Conservation (phyloP, 345 rosid species). For the Dimocarpus longan region DNA sequence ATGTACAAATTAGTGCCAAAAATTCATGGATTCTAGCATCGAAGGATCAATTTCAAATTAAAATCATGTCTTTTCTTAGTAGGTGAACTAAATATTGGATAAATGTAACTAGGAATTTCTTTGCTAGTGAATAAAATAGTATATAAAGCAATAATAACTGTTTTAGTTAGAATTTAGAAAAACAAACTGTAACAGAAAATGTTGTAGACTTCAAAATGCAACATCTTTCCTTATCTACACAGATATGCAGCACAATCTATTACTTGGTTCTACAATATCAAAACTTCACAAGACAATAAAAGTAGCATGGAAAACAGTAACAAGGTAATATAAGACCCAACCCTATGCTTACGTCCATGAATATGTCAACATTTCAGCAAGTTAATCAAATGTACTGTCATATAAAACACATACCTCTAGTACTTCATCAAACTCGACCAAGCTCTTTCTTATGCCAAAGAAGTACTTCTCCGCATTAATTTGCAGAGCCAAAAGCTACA, state of each 20-base stretch:
- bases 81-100: neutral
- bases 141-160: slow-evolving; percentile 1
- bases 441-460: slow-evolving; percentile 88
- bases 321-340: neutral
- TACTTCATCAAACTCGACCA: slow-evolving; percentile 97
- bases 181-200: neutral
- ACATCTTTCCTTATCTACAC: neutral
- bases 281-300: neutral
- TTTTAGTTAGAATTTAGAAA: neutral
- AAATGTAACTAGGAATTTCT: neutral
- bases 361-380: slow-evolving; percentile 4
- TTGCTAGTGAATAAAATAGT: neutral
- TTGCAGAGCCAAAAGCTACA: slow-evolving; percentile 84
- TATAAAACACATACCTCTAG: slow-evolving; percentile 60
- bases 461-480: slow-evolving; percentile 92
- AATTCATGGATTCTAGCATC: slow-evolving; percentile 4
- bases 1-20: slow-evolving; percentile 5
- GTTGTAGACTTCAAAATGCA: neutral
- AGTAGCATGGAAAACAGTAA: neutral
- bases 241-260: neutral
- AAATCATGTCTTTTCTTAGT: neutral
- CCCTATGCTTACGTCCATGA: neutral
- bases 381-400: slow-evolving; percentile 1
- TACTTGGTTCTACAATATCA: neutral
- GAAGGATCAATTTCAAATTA: neutral